Base-by-base conservation (phyloP, 768 basidiomycete genomes). In the Mycena metata region DNA sequence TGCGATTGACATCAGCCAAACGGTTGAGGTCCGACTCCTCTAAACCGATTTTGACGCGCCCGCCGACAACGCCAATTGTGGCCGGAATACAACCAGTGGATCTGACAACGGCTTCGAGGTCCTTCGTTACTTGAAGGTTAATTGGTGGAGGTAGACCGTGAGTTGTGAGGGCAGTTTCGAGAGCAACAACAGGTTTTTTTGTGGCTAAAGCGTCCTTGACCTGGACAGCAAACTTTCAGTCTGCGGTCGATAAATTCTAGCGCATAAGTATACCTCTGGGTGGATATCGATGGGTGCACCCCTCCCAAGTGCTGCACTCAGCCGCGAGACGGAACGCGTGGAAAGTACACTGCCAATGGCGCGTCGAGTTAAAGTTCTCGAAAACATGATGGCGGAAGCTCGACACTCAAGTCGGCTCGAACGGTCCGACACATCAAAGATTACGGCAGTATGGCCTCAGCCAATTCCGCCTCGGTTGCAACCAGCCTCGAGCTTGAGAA, bases 151-250 rank as follows among this genome's bases (percentile, higher is more conserved):
- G 94, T 81, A 97, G 89, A 21, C 96, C 97, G 83, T 98, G 95
- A 1, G 96, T 96, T 66, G 98, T 90, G 60, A 99, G 88, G 1
- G 97, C 91, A 2, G 93, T 94, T 78, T 99, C 97, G 13, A 99
- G 88, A 15, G 96, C 96, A 13, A 98, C 95, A 50, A 98, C 84
- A 21, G 96, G 90, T 68, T 81, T 83, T 12, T 84, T 81, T 46
- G 84, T 80, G 5, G 84, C 82, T 23, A 97, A 83, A 5, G 96
- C 96, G 62, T 96, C 87, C 69, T 91, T 82, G 36, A 98, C 91
- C 60, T 61, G 21, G 9, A 47, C 15, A 30, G 24, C 23, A 46
- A 19, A 5, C 2, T 47, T 33, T 35, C 11, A 39, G 39, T 4
- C 11, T 39, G 39, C 3, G 39, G 39, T 6, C 24, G 58, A 15